These are phyloP conservation scores for Quercus berberidifolia DNA, from an alignment of 306 rosid species.

Conservation along the genomic window DNA sequence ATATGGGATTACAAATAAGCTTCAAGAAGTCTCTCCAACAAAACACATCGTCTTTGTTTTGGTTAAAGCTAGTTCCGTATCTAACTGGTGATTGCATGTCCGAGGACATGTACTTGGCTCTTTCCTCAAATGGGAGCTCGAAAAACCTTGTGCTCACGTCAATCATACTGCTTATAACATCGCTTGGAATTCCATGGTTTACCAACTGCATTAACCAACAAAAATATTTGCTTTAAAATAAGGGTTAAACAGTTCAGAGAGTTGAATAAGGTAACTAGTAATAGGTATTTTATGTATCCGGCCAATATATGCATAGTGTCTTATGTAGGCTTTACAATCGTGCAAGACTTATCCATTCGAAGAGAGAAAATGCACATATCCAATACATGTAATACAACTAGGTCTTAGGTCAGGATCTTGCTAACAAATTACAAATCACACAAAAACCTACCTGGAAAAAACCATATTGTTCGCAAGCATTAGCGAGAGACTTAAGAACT, in stretches of 20 bases:
- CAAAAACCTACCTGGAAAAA: constrained; percentile 64
- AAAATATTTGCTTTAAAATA: not conserved
- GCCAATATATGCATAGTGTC: too few species aligned
- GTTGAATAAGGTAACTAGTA: too few species aligned
- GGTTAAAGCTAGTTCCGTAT: constrained; percentile 88
- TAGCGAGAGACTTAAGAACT: constrained; percentile 50
- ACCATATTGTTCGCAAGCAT: constrained; percentile 64
- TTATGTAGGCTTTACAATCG: too few species aligned
- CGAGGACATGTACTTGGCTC: constrained; percentile 67
- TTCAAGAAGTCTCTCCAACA: constrained; percentile 95
- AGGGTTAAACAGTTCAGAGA: too few species aligned
- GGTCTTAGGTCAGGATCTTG: too few species aligned
- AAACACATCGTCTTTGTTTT: constrained; percentile 61
- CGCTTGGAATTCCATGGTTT: constrained; percentile 67
- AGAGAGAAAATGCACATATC: too few species aligned
- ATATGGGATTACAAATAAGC: constrained; percentile 59
- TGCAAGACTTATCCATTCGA: too few species aligned
- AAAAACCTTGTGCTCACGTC: constrained; percentile 63
- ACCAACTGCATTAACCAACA: constrained; percentile 47
- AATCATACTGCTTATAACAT: constrained; percentile 48
- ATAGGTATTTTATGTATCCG: too few species aligned
- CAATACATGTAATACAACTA: not conserved
- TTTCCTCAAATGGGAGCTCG: constrained; percentile 71
- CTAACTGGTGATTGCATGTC: constrained; percentile 65
- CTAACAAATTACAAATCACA: not conserved